Evolutionary conservation across 495 filamentous ascomycete species (phyloP).

Genomic region (Amorphotheca resinae): DNA sequence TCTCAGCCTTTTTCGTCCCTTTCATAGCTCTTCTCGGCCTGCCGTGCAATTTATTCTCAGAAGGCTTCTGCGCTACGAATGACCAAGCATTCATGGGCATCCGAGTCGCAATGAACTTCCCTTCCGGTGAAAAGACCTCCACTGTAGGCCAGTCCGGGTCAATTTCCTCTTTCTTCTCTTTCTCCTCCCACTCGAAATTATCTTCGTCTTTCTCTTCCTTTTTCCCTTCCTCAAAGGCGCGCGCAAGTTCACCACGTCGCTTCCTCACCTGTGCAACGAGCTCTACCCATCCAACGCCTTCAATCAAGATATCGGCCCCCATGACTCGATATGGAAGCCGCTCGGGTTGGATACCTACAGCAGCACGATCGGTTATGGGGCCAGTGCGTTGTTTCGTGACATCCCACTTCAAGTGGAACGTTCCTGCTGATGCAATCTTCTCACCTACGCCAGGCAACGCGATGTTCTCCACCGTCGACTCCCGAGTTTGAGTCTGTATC

Average conservation of each 20-base stretch:
- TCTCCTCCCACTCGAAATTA: neutral
- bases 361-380: slow-evolving; percentile 39
- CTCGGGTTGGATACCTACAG: slow-evolving; percentile 38
- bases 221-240: slow-evolving; percentile 11
- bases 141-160: slow-evolving; percentile 42
- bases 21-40: slow-evolving; percentile 48
- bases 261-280: slow-evolving; percentile 67
- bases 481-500: slow-evolving; percentile 43
- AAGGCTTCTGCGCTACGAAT: slow-evolving; percentile 22
- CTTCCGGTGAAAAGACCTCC: slow-evolving; percentile 77
- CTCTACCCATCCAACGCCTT: slow-evolving; percentile 90
- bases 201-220: slow-evolving; percentile 10
- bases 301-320: slow-evolving; percentile 72
- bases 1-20: slow-evolving; percentile 39
- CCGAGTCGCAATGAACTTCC: slow-evolving; percentile 57
- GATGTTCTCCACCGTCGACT: slow-evolving; percentile 47
- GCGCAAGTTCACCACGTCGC: neutral
- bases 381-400: slow-evolving; percentile 61
- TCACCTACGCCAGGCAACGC: slow-evolving; percentile 41
- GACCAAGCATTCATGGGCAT: slow-evolving; percentile 62
- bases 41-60: slow-evolving; percentile 15
- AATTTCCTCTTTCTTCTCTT: slow-evolving; percentile 12
- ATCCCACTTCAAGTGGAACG: slow-evolving; percentile 63
- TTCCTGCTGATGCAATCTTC: slow-evolving; percentile 54
- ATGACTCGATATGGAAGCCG: slow-evolving; percentile 66